phyloP scores from a whole-genome alignment of 1,284 basidiomycete species.

The Malassezia globosa region DNA sequence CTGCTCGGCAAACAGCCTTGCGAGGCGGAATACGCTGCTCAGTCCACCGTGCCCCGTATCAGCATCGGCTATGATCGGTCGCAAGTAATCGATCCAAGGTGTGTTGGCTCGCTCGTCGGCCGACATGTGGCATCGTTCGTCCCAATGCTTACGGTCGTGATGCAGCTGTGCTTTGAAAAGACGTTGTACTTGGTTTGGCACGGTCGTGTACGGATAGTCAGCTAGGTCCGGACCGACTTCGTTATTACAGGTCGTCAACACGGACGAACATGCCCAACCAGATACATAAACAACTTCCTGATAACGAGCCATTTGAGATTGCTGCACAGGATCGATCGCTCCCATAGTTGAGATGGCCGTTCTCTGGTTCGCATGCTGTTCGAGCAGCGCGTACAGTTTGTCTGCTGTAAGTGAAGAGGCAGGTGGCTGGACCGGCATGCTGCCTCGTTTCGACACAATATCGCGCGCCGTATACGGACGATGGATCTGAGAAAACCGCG shows the following conservation, averaged over 20 bases:
- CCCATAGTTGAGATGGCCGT: slow-evolving; percentile 42
- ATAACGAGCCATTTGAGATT: slow-evolving; percentile 91
- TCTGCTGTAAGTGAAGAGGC: slow-evolving; percentile 63
- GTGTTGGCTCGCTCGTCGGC: slow-evolving; percentile 54
- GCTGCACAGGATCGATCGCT: slow-evolving; percentile 70
- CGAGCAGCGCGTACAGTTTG: slow-evolving; percentile 64
- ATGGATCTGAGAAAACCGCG: slow-evolving; percentile 63
- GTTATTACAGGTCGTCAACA: slow-evolving; percentile 63
- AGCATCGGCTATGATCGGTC: slow-evolving; percentile 49
- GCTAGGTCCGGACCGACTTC: slow-evolving; percentile 79
- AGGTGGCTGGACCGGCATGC: slow-evolving; percentile 66
- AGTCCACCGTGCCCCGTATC: slow-evolving; percentile 46
- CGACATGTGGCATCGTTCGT: slow-evolving; percentile 55
- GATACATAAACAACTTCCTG: slow-evolving; percentile 92
- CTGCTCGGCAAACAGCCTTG: slow-evolving; percentile 50
- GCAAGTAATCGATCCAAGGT: slow-evolving; percentile 49
- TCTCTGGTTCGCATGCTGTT: slow-evolving; percentile 57
- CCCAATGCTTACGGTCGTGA: slow-evolving; percentile 55
- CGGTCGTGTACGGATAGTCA: slow-evolving; percentile 58
- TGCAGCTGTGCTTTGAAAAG: slow-evolving; percentile 58
- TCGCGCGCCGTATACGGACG: slow-evolving; percentile 66
- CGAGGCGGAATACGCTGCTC: slow-evolving; percentile 43
- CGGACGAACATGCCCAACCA: slow-evolving; percentile 83
- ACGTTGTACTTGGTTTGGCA: slow-evolving; percentile 57
- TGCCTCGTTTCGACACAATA: slow-evolving; percentile 77